phyloP scores from a whole-genome alignment of 345 rosid species.

The Populus ilicifolia region DNA sequence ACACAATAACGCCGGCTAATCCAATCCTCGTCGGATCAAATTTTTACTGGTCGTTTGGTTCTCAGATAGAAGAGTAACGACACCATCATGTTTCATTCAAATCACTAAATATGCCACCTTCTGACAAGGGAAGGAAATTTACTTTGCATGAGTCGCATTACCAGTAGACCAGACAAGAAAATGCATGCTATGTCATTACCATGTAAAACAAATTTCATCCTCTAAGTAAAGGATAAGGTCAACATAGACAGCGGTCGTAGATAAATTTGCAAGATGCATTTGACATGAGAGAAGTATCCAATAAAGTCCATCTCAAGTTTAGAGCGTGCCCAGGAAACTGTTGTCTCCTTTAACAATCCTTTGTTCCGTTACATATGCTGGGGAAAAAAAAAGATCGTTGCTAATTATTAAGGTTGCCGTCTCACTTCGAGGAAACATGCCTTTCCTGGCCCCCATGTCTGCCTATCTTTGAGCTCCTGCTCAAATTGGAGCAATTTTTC shows the following conservation, averaged over 20 bases:
- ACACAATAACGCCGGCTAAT: no score
- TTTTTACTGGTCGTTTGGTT: no score
- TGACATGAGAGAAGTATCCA: not conserved
- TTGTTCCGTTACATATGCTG: constrained; percentile 11
- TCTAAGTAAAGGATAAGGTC: not conserved
- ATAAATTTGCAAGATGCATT: not conserved
- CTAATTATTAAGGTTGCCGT: constrained; percentile 6
- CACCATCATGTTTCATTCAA: no score
- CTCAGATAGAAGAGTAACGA: no score
- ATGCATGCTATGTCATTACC: not conserved
- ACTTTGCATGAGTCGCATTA: not conserved
- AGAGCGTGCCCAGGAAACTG: not conserved
- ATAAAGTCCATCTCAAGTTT: not conserved
- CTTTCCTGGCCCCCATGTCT: constrained; percentile 15
- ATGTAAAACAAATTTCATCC: not conserved
- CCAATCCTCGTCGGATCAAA: no score
- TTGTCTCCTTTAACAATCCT: constrained; percentile 7
- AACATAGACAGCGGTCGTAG: not conserved
- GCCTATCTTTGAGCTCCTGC: constrained; percentile 75
- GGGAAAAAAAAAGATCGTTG: not conserved
- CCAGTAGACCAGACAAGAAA: not conserved
- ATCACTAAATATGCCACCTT: not conserved
- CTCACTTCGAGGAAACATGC: not conserved
- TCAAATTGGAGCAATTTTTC: constrained; percentile 69
- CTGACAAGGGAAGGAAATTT: not conserved